Evolutionary conservation across 192 early-diverging fungal genomes (phyloP).

Genomic region (Coemansia sp.): DNA sequence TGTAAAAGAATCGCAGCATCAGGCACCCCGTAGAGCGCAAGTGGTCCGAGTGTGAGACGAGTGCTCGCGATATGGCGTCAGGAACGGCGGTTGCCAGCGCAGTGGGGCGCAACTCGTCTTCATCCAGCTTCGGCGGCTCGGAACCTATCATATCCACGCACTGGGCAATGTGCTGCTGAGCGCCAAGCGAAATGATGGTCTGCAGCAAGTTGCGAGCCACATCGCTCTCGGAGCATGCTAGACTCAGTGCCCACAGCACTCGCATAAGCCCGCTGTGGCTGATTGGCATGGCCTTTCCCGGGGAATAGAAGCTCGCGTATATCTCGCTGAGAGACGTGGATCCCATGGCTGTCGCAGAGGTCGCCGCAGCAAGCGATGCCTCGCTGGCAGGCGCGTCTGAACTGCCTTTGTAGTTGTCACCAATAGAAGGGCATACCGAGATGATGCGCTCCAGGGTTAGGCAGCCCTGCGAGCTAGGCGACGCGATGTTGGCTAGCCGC

Average conservation of each 20-base stretch:
- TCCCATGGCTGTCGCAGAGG: constrained; percentile 15
- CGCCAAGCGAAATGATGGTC: constrained; percentile 28
- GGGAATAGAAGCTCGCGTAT: neutral
- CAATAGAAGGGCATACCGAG: constrained; percentile 18
- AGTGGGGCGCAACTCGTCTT: neutral
- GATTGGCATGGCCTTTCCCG: constrained; percentile 13
- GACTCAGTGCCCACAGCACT: constrained; percentile 48
- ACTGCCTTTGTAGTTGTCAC: constrained; percentile 27
- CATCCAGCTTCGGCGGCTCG: neutral
- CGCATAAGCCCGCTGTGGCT: constrained; percentile 22
- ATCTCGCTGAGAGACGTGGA: constrained; percentile 22
- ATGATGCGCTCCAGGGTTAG: constrained; percentile 44
- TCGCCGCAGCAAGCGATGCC: constrained; percentile 9
- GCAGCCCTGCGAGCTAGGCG: constrained; percentile 40
- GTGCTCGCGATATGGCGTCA: constrained; percentile 39
- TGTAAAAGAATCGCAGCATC: constrained; percentile 37
- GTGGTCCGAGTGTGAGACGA: constrained; percentile 27
- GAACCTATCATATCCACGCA: constrained; percentile 18
- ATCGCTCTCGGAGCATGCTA: constrained; percentile 27
- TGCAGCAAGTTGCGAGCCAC: constrained; percentile 25
- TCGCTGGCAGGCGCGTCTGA: constrained; percentile 3
- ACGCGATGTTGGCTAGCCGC: constrained; percentile 43
- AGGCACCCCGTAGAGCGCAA: constrained; percentile 19
- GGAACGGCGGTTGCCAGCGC: constrained; percentile 30
- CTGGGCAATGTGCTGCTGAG: constrained; percentile 38